Base-by-base conservation (phyloP, 2,329 filamentous ascomycete species). In the Paracamarosporium sp. region DNA sequence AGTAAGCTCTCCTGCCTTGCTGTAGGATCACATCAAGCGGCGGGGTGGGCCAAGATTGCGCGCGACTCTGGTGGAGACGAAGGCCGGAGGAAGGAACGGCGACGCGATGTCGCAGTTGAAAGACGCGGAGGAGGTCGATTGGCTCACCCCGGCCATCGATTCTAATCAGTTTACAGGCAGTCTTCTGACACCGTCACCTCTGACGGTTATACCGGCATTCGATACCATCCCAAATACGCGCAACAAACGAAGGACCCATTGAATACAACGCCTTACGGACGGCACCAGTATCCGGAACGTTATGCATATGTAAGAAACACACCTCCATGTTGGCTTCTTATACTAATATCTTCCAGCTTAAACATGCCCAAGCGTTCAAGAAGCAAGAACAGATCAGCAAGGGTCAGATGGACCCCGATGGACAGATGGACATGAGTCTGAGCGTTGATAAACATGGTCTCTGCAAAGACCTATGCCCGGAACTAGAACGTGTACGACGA, bases 381-480 rank as follows among this genome's bases (percentile, higher is more conserved):
- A 56, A 83, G 87, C 72, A 81, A 82, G 33, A 84, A 50, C 63
- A 74, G 53, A 65, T 75, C 50, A 36, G 61, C 8, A 56, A 70
- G 33, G 56, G 66, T 8, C 66, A 68, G 22, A 72, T 75, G 73
- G 72, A 88, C 67, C 86, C 86, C 5, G 82, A 86, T 57, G 85
- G 72, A 41, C 85, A 84, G n/a, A 85, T 83, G 52, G 81, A 79
- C 24, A 76, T 89, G 56, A 81, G 82, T 28, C 81, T 88, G 60
- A 86, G 86, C 27, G 87, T 89, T 65, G 87, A 84, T 20, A 81
- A 84, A 0, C 82, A 86, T 5, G 87, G 86, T 50, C 85, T 82
- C 50, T 89, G 87, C 72, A 81, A 81, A 36, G 83, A 85, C 62
- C 88, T 89, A 86, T 89, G 87, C 67, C 83, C 87, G 2, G 85